Percentiles rank a stretch among this genome's conserved stretches.
These are phyloP conservation scores for Fusarium circinatum DNA, from an alignment of 2,329 filamentous ascomycete species.

Conservation along the genomic window DNA sequence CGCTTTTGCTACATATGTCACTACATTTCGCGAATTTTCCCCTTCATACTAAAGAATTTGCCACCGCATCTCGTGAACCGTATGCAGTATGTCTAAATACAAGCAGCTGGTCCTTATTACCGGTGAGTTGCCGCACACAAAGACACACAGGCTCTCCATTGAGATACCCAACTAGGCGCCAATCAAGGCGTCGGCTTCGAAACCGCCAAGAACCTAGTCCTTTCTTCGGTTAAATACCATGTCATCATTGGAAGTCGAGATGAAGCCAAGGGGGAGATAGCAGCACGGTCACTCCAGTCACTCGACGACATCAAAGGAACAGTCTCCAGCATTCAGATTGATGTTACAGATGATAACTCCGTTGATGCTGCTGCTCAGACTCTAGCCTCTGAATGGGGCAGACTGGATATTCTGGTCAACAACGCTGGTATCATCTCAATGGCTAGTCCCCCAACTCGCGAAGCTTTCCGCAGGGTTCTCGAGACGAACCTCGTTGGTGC, in stretches of 20 bases:
- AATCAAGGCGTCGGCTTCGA: constrained; percentile 23
- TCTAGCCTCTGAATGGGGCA: constrained; percentile 5
- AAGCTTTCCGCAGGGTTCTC: neutral
- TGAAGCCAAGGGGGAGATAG: constrained; percentile 5
- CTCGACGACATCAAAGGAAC: constrained; percentile 10
- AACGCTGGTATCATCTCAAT: constrained; percentile 4
- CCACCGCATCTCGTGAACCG: accelerated
- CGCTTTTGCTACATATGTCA: neutral
- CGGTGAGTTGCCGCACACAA: neutral
- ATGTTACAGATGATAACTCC: neutral
- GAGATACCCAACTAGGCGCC: constrained; percentile 7
- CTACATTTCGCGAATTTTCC: too few species aligned
- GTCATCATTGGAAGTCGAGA: constrained; percentile 17
- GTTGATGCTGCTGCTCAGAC: constrained; percentile 4
- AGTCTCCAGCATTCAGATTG: constrained; percentile 1
- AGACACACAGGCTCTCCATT: neutral
- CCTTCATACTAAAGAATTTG: too few species aligned
- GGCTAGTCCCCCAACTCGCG: neutral
- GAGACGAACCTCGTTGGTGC: constrained; percentile 16
- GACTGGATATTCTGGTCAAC: constrained; percentile 14
- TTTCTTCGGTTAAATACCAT: constrained; percentile 13
- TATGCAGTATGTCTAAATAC: neutral
- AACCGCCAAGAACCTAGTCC: constrained; percentile 12
- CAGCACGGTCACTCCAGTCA: neutral
- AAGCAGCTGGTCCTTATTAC: constrained; percentile 14